Conservation (phyloP, 257 asterid species). For the Mitragyna speciosa region DNA sequence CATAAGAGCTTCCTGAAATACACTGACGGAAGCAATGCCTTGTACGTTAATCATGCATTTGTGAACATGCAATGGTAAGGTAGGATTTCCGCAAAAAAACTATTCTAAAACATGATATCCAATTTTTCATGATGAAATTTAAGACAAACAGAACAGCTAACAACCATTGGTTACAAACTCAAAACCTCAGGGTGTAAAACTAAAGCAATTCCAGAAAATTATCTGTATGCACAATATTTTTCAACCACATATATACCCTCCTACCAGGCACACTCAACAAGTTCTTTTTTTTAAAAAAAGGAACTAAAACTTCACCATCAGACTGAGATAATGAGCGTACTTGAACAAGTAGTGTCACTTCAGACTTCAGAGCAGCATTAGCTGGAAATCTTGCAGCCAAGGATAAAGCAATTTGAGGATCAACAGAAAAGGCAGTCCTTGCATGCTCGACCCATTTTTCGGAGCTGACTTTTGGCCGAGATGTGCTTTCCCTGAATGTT, state of each 20-base stretch:
- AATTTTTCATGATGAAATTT: background rate
- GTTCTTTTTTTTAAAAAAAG: background rate
- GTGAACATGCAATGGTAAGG: background rate
- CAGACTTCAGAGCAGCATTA: conserved; percentile 74
- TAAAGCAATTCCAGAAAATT: background rate
- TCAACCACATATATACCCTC: background rate
- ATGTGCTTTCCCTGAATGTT: conserved; percentile 62
- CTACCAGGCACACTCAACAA: background rate
- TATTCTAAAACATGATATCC: background rate
- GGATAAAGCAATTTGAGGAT: conserved; percentile 84
- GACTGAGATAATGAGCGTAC: conserved; percentile 48
- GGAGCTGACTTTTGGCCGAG: conserved; percentile 75
- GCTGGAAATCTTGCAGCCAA: conserved; percentile 93
- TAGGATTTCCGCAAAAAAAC: background rate
- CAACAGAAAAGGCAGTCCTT: conserved; percentile 85
- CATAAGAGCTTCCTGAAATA: background rate
- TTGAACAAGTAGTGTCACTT: conserved; percentile 78
- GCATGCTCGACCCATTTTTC: conserved; percentile 89
- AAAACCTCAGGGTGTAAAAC: background rate
- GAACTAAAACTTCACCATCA: background rate
- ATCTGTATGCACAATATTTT: background rate
- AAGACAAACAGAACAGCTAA: background rate
- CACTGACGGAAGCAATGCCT: background rate
- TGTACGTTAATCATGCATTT: background rate
- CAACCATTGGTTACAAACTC: background rate